Evolutionary conservation across 2,329 filamentous ascomycete species (phyloP).

Genomic region (Phaeomoniella chlamydospora): DNA sequence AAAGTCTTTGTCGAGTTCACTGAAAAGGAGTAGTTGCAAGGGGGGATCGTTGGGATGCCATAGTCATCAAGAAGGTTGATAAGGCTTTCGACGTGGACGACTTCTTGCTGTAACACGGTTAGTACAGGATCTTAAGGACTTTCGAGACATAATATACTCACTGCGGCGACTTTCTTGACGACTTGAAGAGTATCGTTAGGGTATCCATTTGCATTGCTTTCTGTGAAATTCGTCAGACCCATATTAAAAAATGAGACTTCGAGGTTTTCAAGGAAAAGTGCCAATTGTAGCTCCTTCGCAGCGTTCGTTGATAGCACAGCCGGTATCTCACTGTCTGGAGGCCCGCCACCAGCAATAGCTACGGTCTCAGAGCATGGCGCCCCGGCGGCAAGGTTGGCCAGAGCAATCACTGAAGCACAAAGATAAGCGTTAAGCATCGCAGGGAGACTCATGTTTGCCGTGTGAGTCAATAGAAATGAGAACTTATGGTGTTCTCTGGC

Average conservation of each 20-base stretch:
- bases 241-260: slow-evolving; percentile 14
- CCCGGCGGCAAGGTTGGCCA: slow-evolving; percentile 7
- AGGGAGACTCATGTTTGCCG: too few species aligned
- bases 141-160: slow-evolving; percentile 1
- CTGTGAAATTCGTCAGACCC: slow-evolving; percentile 13
- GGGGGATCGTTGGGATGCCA: slow-evolving; percentile 11
- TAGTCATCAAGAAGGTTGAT: slow-evolving; percentile 11
- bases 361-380: slow-evolving; percentile 3
- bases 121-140: background rate
- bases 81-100: slow-evolving; percentile 12
- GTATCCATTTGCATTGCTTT: slow-evolving; percentile 12
- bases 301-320: slow-evolving; percentile 5
- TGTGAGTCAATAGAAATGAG: too few species aligned
- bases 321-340: slow-evolving; percentile 1
- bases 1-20: slow-evolving; percentile 12
- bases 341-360: slow-evolving; percentile 1
- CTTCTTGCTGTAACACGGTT: slow-evolving; percentile 8
- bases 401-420: slow-evolving; percentile 2
- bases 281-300: slow-evolving; percentile 10
- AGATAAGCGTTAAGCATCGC: too few species aligned
- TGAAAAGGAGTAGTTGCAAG: slow-evolving; percentile 15
- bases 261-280: slow-evolving; percentile 17
- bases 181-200: slow-evolving; percentile 15
- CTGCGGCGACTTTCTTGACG: slow-evolving; percentile 13
- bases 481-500: too few species aligned